Evolutionary conservation across 2,329 filamentous ascomycete genomes (phyloP), one percentile per base, ranked within the genome.

Genomic region (Monascus ruber): DNA sequence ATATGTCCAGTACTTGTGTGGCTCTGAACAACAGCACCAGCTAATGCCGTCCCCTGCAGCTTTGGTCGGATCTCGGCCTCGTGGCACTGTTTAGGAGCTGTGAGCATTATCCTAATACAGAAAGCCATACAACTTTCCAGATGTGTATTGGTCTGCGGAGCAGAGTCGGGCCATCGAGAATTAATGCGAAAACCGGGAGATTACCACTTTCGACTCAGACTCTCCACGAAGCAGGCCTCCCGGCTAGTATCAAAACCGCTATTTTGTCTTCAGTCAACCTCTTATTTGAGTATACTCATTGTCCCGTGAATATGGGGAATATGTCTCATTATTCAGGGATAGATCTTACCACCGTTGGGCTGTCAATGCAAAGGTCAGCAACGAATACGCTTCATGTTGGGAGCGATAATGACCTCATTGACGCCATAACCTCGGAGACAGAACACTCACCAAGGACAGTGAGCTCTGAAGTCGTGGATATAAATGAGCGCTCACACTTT

Each of bases 31-130:
- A 11, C 11, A 8, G 9, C 25, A 33, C 24, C 33, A 25, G 26
- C 8, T 17, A 24, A 5, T 5, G 24, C 8, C 10, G 28, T 38
- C 11, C 25, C 11, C 29, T 33, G n/a, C 25, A 64, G 60, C 39
- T 58, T 27, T 64, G 59, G 59, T 36, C 49, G 2, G 49, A 57
- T 25, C 42, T 62, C 34, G 54, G 51, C 9, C 53, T 62, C 25
- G 37, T 36, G 5, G 42, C 50, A 5, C 34, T 46, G 5, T 47
- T 47, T 26, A 54, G 53, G 40, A 47, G 40, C n/a, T 47, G 35
- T 31, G 40, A 45, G 11, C 28, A 33, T 25, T n/a, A 11, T 6
- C 6, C 11, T 3, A 35, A 44, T 24, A 27, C 34, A 2, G 25
- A 42, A 35, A 5, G 11, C 11, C 35, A 43, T 27, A 42, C 33